phyloP scores from a whole-genome alignment of 2,329 filamentous ascomycete species.

The Thielaviopsis ethacetica region DNA sequence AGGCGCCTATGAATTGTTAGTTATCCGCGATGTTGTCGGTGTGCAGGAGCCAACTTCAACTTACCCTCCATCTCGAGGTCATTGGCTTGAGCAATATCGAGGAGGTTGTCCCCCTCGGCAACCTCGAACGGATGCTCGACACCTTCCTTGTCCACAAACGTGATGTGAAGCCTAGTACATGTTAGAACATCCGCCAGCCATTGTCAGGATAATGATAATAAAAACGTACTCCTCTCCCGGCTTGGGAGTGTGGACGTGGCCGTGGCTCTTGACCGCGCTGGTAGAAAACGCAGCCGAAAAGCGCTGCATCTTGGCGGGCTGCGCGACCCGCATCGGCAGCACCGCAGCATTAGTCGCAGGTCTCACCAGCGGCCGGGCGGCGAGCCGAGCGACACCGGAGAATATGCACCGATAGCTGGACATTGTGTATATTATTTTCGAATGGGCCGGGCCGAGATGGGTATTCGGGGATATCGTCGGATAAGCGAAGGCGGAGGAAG shows the following conservation, averaged over 20 bases:
- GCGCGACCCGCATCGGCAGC: neutral
- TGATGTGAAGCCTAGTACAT: slow-evolving; percentile 55
- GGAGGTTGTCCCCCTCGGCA: slow-evolving; percentile 72
- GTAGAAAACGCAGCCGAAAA: slow-evolving; percentile 40
- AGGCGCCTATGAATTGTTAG: slow-evolving; percentile 41
- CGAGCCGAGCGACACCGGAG: slow-evolving; percentile 1
- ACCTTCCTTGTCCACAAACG: slow-evolving; percentile 86
- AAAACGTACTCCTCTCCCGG: slow-evolving; percentile 71
- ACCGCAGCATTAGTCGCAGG: neutral
- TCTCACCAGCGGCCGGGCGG: slow-evolving; percentile 15
- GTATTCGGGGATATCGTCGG: slow-evolving; percentile 1
- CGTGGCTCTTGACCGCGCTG: slow-evolving; percentile 46
- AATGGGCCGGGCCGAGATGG: neutral
- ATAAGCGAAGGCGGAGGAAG: neutral
- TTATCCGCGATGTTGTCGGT: neutral
- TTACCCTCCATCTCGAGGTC: slow-evolving; percentile 91
- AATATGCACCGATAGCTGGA: slow-evolving; percentile 3
- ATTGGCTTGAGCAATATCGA: slow-evolving; percentile 88
- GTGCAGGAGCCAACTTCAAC: slow-evolving; percentile 13
- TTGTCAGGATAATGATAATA: neutral
- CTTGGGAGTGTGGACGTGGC: slow-evolving; percentile 69
- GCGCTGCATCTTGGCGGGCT: neutral
- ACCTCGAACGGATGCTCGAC: slow-evolving; percentile 63
- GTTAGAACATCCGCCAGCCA: neutral
- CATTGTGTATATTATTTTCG: slow-evolving; percentile 4